These are phyloP conservation scores for Fragaria vesca DNA, from an alignment of 306 rosid genomes.

Conservation along the genomic window DNA sequence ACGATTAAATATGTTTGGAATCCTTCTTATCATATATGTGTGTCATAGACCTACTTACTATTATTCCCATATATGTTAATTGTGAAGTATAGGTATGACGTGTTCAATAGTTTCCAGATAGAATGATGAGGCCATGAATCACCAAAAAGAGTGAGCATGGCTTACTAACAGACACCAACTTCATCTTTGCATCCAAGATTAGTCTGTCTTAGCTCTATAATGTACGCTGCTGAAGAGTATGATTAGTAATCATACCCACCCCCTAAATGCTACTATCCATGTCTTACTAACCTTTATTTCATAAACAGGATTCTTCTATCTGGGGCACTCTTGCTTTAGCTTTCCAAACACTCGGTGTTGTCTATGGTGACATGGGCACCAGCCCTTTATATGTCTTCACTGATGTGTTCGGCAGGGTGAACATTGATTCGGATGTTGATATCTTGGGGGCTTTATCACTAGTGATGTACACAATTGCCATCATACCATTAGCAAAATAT, in stretches of 20 bases:
- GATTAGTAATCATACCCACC: not conserved
- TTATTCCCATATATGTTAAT: not conserved
- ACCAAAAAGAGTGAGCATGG: not conserved
- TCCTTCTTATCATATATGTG: not conserved
- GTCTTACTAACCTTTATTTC: slow-evolving; percentile 22
- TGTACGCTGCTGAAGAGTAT: not conserved
- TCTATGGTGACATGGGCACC: slow-evolving; percentile 96
- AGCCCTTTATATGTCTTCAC: slow-evolving; percentile 93
- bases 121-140: not conserved
- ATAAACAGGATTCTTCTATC: slow-evolving; percentile 57
- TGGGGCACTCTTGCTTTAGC: slow-evolving; percentile 72
- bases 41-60: not conserved
- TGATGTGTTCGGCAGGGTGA: slow-evolving; percentile 89
- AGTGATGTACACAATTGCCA: slow-evolving; percentile 87
- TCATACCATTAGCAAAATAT: slow-evolving; percentile 85
- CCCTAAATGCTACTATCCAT: not conserved
- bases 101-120: not conserved
- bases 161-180: not conserved
- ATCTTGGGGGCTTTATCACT: slow-evolving; percentile 92
- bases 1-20: not conserved
- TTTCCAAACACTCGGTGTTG: slow-evolving; percentile 96
- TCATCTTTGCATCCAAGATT: slow-evolving; percentile 6
- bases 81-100: not conserved
- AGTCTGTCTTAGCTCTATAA: slow-evolving; percentile 11
- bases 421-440: slow-evolving; percentile 61